A percentile compares a stretch with the other conserved stretches of the same genome.
Evolutionary conservation across 2,329 filamentous ascomycete species (phyloP).

Genomic region (Alternaria brassicae): DNA sequence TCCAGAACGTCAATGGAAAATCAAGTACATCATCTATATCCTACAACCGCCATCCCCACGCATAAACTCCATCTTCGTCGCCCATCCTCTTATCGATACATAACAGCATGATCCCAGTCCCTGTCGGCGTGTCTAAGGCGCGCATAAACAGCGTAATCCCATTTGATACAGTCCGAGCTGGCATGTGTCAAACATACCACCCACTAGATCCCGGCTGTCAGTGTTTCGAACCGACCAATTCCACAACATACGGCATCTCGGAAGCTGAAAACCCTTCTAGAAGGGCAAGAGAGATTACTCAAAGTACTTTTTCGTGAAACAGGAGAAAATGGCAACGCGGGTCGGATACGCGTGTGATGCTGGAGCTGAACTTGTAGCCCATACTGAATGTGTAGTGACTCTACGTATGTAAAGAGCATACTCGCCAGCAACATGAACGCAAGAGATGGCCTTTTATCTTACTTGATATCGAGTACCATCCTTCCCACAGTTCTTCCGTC

Average conservation of each 20-base stretch:
- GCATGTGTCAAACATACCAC: conserved; percentile 3
- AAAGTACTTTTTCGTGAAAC: background rate
- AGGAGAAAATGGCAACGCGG: conserved; percentile 23
- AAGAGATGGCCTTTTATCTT: background rate
- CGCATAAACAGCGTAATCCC: conserved; percentile 26
- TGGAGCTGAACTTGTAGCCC: conserved; percentile 10
- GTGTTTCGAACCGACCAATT: conserved; percentile 8
- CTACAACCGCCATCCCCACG: background rate
- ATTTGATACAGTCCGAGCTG: conserved; percentile 12
- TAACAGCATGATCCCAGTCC: background rate
- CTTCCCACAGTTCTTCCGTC: background rate
- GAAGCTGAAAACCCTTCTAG: background rate
- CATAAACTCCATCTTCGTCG: conserved; percentile 1
- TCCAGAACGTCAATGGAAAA: background rate
- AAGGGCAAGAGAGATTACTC: background rate
- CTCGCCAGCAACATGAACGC: background rate
- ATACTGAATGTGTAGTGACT: conserved; percentile 1
- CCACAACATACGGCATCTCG: background rate
- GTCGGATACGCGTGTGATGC: conserved; percentile 11
- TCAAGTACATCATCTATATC: background rate
- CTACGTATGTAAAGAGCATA: background rate
- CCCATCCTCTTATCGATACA: conserved; percentile 1
- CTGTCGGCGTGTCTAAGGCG: background rate
- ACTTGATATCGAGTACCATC: background rate
- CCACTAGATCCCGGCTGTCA: conserved; percentile 10